Evolutionary conservation across 495 filamentous ascomycete species (phyloP), one percentile per base, ranked within the genome.

Genomic region (Corynascus novoguineensis): DNA sequence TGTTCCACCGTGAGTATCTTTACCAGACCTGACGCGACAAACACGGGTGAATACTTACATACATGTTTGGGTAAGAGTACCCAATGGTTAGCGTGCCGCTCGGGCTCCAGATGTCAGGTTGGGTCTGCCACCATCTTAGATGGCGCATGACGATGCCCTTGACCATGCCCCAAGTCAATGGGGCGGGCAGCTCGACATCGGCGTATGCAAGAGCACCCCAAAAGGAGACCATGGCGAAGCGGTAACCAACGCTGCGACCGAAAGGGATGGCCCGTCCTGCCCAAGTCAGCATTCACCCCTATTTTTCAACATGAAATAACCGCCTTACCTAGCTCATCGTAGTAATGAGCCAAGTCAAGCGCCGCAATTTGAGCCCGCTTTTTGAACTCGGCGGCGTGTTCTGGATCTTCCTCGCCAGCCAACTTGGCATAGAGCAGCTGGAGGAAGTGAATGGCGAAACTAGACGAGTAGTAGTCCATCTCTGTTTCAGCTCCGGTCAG

Each of bases 401-500:
- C 73, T 1, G 83, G 82, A 56, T 92, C 87, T 32, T 83, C 81
- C 11, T 85, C 79, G 2, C 77, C 86, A 7, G 84, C 86, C 5
- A 90, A 67, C 46, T 86, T 86, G n/a, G 85, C 78, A 67, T 90
- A 92, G 0, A 90, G 75, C 0, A 92, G 75, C 62, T 90, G 86
- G 6, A 89, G 69, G 66, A 86, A 89, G 59, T 90, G 86, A 60
- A 90, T 90, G 4, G 86, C 88, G 64, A 89, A 90, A 50, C 82
- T 85, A 11, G 87, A 87, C 19, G 86, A 90, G 64, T 90, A 90
- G 64, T 90, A 90, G 64, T 90, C 88, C 81, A 90, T 86, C 64
- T 90, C 75, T 78, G 50, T 44, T 47, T 4, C 14, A 17, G 6
- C 2, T 17, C 28, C 27, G 15, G 11, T 53, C 19, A 29, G 66